Evolutionary conservation across 495 filamentous ascomycete species (phyloP).

Genomic region (Niebla homalea): DNA sequence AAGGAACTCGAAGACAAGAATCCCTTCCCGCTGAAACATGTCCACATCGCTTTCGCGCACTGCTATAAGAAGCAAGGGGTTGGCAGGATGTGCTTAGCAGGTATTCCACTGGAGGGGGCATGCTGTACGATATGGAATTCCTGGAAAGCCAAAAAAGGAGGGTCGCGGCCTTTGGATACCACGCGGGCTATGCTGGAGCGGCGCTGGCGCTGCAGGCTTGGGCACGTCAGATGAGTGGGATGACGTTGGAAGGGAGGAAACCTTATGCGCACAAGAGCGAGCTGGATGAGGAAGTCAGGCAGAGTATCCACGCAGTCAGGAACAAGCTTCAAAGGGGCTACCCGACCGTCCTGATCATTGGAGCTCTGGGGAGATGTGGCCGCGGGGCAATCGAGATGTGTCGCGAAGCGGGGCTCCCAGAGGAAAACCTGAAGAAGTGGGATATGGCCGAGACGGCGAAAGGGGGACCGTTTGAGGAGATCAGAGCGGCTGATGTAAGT

Average conservation of each 20-base stretch:
- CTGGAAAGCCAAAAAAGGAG: background rate
- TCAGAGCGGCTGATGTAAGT: conserved; percentile 42
- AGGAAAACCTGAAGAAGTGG: conserved; percentile 72
- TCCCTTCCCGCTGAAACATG: conserved; percentile 62
- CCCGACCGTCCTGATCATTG: conserved; percentile 46
- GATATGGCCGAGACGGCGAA: conserved; percentile 80
- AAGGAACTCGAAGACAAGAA: conserved; percentile 84
- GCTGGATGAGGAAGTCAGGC: conserved; percentile 61
- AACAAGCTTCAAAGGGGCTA: conserved; percentile 38
- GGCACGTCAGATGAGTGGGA: conserved; percentile 68
- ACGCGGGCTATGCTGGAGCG: conserved; percentile 24
- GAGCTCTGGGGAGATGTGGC: conserved; percentile 73
- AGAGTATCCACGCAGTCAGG: conserved; percentile 40
- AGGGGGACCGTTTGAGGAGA: conserved; percentile 71
- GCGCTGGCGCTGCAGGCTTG: conserved; percentile 75
- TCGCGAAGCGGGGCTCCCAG: conserved; percentile 58
- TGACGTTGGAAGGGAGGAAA: conserved; percentile 52
- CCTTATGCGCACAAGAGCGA: conserved; percentile 66
- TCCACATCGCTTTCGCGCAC: conserved; percentile 49
- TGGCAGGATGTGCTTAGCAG: conserved; percentile 74
- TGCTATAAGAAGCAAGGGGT: conserved; percentile 81
- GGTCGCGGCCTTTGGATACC: conserved; percentile 5
- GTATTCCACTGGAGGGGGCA: conserved; percentile 71
- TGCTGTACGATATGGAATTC: conserved; percentile 69
- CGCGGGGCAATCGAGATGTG: conserved; percentile 72